Evolutionary conservation across 139 green algal genomes (phyloP).

Genomic region (Parachlorella kessleri): DNA sequence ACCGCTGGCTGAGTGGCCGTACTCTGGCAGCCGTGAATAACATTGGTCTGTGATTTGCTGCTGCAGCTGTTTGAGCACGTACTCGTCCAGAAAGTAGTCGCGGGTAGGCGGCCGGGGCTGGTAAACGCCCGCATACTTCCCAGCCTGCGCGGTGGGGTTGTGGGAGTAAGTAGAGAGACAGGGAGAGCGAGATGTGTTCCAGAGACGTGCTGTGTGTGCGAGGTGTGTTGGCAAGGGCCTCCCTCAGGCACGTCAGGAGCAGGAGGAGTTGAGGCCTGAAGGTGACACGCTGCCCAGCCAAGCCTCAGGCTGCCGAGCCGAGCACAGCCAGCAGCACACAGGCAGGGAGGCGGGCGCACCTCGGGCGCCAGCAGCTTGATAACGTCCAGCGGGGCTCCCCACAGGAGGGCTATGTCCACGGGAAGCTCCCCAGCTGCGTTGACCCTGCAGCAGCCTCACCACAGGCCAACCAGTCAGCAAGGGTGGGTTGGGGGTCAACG

Average conservation of each 20-base stretch:
- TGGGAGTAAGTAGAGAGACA: background rate
- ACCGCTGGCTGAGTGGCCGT: background rate
- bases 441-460: background rate
- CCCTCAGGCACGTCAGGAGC: background rate
- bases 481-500: background rate
- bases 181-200: background rate
- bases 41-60: background rate
- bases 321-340: too few relatives aligned
- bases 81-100: background rate
- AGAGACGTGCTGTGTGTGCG: background rate
- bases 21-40: background rate
- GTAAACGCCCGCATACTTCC: background rate
- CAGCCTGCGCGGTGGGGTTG: too few relatives aligned
- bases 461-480: background rate
- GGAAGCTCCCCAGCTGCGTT: background rate
- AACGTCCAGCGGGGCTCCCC: background rate
- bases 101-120: too few relatives aligned
- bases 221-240: background rate
- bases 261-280: background rate
- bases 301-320: too few relatives aligned
- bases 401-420: background rate
- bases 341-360: background rate
- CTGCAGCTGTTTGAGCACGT: background rate
- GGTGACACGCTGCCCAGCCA: background rate
- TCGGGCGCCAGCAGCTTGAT: background rate